phyloP scores from a whole-genome alignment of 306 rosid genomes.

The Acacia acuminata region DNA sequence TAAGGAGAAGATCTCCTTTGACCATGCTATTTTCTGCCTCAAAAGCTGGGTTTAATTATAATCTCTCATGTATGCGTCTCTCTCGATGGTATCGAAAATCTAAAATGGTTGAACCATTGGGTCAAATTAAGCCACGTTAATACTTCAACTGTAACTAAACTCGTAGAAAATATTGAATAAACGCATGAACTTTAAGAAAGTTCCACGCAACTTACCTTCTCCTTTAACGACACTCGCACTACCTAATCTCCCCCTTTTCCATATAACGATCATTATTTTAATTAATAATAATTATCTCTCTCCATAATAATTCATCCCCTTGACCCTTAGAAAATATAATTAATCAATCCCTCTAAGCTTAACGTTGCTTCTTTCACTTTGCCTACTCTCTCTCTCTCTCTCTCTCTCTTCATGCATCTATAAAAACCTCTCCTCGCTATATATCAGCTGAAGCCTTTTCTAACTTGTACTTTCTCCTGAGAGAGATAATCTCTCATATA shows the following conservation, averaged over 20 bases:
- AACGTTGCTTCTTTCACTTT: constrained; percentile 41
- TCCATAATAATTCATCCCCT: background rate
- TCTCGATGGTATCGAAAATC: too few species aligned
- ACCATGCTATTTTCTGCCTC: constrained; percentile 6
- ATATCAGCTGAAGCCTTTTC: constrained; percentile 10
- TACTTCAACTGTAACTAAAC: constrained; percentile 6
- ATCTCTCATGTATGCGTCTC: too few species aligned
- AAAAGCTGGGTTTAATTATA: constrained; percentile 3
- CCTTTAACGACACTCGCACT: constrained; percentile 41
- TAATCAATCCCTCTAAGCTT: constrained; percentile 12
- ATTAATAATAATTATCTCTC: background rate
- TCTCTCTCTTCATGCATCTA: constrained; percentile 39
- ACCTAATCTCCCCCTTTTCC: constrained; percentile 54
- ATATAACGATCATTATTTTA: background rate
- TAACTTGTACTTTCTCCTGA: background rate
- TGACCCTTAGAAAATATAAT: background rate
- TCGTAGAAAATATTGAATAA: constrained; percentile 1
- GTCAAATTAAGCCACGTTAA: constrained; percentile 34
- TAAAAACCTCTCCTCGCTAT: constrained; percentile 44
- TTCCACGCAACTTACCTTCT: constrained; percentile 37
- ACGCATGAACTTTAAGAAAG: constrained; percentile 32
- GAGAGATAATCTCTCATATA: background rate
- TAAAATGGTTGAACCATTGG: constrained; percentile 30
- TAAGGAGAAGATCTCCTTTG: too few species aligned
- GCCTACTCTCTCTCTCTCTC: too few species aligned